Evolutionary conservation across 2,329 filamentous ascomycete species (phyloP).

Genomic region (Fusarium begoniae): DNA sequence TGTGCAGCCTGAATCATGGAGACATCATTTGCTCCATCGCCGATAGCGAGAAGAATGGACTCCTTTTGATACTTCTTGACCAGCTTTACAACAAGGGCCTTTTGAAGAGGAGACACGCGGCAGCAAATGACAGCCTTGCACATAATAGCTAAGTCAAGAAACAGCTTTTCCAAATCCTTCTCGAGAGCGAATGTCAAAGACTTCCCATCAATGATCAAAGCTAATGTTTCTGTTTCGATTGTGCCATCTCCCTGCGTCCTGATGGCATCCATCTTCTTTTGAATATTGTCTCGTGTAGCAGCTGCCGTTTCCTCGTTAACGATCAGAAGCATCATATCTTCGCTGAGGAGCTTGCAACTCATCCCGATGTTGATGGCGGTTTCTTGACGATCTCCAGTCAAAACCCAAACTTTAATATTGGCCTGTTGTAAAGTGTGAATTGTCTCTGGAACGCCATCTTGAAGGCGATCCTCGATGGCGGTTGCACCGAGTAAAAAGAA

Average conservation of each 20-base stretch:
- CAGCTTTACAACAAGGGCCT: slow-evolving; percentile 96
- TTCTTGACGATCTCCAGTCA: slow-evolving; percentile 97
- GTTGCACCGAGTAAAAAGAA: slow-evolving; percentile 93
- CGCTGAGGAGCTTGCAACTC: slow-evolving; percentile 98
- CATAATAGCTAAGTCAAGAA: slow-evolving; percentile 90
- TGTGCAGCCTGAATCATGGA: slow-evolving; percentile 99
- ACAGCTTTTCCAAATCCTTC: slow-evolving; percentile 90
- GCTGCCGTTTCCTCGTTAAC: slow-evolving; percentile 87
- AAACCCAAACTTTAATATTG: slow-evolving; percentile 97
- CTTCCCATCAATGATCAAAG: slow-evolving; percentile 95
- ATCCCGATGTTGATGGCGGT: slow-evolving; percentile 99
- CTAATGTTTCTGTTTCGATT: slow-evolving; percentile 85
- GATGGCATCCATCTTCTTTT: slow-evolving; percentile 94
- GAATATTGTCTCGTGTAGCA: slow-evolving; percentile 85
- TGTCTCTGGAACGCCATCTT: slow-evolving; percentile 97
- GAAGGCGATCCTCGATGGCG: slow-evolving; percentile 94
- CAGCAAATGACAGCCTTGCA: slow-evolving; percentile 99
- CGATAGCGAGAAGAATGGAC: slow-evolving; percentile 91
- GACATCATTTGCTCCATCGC: slow-evolving; percentile 98
- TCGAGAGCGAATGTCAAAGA: slow-evolving; percentile 94
- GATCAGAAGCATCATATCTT: slow-evolving; percentile 98
- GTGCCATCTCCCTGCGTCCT: slow-evolving; percentile 80
- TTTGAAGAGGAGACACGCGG: slow-evolving; percentile 95
- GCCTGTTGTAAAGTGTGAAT: slow-evolving; percentile 97
- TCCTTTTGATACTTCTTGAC: slow-evolving; percentile 93